A percentile compares a stretch with the other conserved stretches of the same genome.
phyloP scores from a whole-genome alignment of 164 flowering plant species.

The Aristolochia fimbriata region DNA sequence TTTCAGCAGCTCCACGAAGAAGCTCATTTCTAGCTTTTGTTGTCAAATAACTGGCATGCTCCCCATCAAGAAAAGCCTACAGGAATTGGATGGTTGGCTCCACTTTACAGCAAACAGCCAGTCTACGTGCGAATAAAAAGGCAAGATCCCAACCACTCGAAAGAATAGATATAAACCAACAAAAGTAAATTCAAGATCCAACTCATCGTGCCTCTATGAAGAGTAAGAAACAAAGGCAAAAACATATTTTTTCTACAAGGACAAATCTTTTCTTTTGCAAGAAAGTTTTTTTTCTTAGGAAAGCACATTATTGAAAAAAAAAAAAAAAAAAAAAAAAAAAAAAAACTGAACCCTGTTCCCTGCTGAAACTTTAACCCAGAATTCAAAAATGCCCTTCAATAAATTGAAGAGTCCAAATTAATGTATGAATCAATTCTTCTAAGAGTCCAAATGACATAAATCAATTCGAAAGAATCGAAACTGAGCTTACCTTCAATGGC shows the following conservation, averaged over 20 bases:
- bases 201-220: background rate
- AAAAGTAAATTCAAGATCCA: background rate
- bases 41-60: slow-evolving; percentile 52
- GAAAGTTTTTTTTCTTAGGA: no score
- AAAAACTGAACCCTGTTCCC: no score
- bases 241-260: no score
- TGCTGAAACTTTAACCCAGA: no score
- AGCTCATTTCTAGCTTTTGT: slow-evolving; percentile 39
- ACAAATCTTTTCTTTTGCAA: no score
- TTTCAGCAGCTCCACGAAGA: slow-evolving; percentile 49
- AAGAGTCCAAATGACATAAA: slow-evolving; percentile 1
- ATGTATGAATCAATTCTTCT: background rate
- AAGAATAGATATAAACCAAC: background rate
- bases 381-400: no score
- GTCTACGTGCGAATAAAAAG: background rate
- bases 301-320: no score
- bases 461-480: background rate
- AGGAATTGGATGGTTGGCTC: background rate
- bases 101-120: background rate
- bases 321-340: no score
- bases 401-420: no score
- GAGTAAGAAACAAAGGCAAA: background rate
- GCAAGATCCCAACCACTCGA: background rate
- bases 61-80: slow-evolving; percentile 75
- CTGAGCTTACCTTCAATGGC: slow-evolving; percentile 56